Evolutionary conservation across 768 basidiomycete species (phyloP).

Genomic region (Phanerodontia chrysosporium): DNA sequence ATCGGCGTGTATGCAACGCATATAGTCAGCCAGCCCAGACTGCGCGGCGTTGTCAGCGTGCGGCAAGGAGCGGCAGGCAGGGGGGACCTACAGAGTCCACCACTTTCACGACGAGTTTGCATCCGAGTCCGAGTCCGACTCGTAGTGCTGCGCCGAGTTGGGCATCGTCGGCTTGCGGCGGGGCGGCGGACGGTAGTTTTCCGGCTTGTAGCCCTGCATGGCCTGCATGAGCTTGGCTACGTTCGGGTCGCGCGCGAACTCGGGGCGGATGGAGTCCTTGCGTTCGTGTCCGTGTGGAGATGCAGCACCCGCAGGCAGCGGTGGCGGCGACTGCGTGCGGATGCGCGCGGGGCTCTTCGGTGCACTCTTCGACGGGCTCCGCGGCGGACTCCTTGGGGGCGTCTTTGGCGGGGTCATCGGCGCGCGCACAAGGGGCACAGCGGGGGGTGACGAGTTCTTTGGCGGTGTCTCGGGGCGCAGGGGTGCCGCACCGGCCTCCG

Average conservation of each 20-base stretch:
- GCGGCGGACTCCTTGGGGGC: no score
- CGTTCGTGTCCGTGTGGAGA: not conserved
- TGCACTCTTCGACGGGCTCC: not conserved
- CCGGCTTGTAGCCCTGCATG: conserved; percentile 6
- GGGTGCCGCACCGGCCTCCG: not conserved
- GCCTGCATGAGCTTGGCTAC: conserved; percentile 4
- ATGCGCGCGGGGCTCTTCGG: not conserved
- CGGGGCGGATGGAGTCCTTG: not conserved
- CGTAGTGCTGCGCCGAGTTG: not conserved
- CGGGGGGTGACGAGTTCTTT: no score
- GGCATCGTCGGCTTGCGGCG: not conserved
- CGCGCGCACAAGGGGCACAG: no score
- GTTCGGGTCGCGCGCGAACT: not conserved
- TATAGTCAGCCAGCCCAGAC: not conserved
- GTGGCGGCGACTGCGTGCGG: not conserved
- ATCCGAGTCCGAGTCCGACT: not conserved
- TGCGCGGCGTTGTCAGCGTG: not conserved
- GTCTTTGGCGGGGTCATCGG: no score
- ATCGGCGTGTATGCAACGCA: not conserved
- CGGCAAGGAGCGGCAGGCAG: not conserved
- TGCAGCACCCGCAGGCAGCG: not conserved
- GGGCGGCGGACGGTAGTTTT: conserved; percentile 4
- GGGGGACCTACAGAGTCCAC: no score
- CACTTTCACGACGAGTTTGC: not conserved
- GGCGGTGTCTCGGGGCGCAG: not conserved